These are phyloP conservation scores for Acacia concinna DNA, from an alignment of 331 rosid species.

Conservation along the genomic window DNA sequence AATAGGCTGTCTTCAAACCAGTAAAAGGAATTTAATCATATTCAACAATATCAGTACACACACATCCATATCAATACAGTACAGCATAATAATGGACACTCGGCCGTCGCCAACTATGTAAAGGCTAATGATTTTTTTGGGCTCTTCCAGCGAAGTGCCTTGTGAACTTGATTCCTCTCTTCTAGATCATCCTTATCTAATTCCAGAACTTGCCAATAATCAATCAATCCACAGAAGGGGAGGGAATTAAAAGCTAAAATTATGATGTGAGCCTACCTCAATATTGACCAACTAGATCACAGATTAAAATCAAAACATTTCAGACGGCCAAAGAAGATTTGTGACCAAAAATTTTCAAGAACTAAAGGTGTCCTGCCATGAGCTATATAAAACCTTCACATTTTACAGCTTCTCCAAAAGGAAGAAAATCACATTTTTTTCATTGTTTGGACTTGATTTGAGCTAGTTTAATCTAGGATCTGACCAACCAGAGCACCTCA, in stretches of 20 bases:
- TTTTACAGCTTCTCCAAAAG: no score
- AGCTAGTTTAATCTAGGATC: not conserved
- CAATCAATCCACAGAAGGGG: not conserved
- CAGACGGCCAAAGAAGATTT: not conserved
- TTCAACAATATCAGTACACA: slow-evolving; percentile 30
- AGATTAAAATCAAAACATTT: not conserved
- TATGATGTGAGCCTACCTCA: slow-evolving; percentile 1
- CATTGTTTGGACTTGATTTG: slow-evolving; percentile 4
- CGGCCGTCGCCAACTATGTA: slow-evolving; percentile 39
- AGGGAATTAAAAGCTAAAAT: not conserved
- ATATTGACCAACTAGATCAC: not conserved
- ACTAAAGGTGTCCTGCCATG: not conserved
- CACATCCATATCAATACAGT: slow-evolving; percentile 37
- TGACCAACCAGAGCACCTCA: slow-evolving; percentile 8
- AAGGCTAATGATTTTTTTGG: slow-evolving; percentile 36
- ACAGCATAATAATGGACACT: slow-evolving; percentile 37
- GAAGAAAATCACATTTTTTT: not conserved
- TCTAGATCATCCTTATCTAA: not conserved
- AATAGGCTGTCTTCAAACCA: slow-evolving; percentile 25
- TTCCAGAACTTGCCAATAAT: slow-evolving; percentile 5
- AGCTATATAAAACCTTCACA: not conserved
- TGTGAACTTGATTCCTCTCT: slow-evolving; percentile 31
- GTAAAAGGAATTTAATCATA: slow-evolving; percentile 25
- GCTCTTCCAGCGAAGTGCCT: slow-evolving; percentile 23
- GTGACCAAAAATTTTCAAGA: not conserved